Conservation (phyloP, 805 yeast genomes). For the Candida boidinii region DNA sequence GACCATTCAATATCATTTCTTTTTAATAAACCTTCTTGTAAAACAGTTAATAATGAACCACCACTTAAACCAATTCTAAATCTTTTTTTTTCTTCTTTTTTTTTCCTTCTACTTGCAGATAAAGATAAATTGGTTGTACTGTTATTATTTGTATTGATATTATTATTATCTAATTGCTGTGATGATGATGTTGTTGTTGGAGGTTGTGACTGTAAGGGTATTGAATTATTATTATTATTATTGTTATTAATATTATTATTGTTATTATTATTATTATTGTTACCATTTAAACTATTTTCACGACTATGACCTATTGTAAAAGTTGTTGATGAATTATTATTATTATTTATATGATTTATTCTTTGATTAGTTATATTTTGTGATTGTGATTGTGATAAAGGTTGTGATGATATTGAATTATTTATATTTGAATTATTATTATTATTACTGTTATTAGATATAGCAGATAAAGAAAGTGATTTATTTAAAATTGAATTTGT, state of each 20-base stretch:
- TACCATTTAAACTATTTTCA: too few relatives aligned
- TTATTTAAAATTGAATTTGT: slow-evolving; percentile 4
- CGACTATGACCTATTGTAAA: too few relatives aligned
- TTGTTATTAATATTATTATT: slow-evolving; percentile 4
- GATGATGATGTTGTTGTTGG: slow-evolving; percentile 9
- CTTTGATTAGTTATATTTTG: neutral
- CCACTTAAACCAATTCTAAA: slow-evolving; percentile 91
- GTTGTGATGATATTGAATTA: too few relatives aligned
- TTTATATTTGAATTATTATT: too few relatives aligned
- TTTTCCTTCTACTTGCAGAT: slow-evolving; percentile 29
- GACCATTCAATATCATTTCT: slow-evolving; percentile 75
- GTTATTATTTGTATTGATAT: neutral
- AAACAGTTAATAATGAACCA: slow-evolving; percentile 81
- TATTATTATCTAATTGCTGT: slow-evolving; percentile 5
- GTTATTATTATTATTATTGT: slow-evolving; percentile 2
- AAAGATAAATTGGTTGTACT: neutral
- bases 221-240: slow-evolving; percentile 7
- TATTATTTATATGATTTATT: too few relatives aligned
- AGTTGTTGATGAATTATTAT: neutral
- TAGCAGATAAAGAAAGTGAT: slow-evolving; percentile 7
- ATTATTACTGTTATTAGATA: slow-evolving; percentile 4
- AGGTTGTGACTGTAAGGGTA: neutral
- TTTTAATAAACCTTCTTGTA: slow-evolving; percentile 75
- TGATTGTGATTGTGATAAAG: too few relatives aligned
- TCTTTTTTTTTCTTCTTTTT: slow-evolving; percentile 53